Conservation (phyloP, 345 rosid genomes). For the Melaleuca alternifolia region DNA sequence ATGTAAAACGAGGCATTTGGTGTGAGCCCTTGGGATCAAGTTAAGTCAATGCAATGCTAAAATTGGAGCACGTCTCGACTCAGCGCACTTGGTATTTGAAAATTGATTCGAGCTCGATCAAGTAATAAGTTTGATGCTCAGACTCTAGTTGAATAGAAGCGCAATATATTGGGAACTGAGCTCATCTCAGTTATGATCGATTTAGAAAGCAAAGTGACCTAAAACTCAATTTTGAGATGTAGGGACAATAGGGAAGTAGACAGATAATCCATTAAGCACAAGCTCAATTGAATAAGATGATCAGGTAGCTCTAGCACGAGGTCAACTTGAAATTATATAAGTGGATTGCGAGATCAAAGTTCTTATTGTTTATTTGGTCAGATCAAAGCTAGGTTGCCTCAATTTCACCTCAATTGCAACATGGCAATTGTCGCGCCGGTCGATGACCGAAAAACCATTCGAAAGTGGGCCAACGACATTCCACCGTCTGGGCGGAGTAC, state of each 20-base stretch:
- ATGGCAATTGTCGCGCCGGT: not conserved
- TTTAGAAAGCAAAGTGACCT: not conserved
- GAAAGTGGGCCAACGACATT: not conserved
- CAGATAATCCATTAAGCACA: not conserved
- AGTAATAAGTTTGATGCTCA: not conserved
- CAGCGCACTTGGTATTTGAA: not conserved
- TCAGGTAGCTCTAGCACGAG: no score
- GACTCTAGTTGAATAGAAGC: not conserved
- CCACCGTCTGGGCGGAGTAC: not conserved
- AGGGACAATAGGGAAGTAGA: accelerated
- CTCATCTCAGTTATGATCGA: not conserved
- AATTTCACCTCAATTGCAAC: no score
- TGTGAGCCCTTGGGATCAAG: not conserved
- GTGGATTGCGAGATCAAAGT: no score
- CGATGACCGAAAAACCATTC: not conserved
- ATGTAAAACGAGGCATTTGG: not conserved
- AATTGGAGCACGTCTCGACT: not conserved
- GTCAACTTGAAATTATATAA: no score
- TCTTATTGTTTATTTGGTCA: no score
- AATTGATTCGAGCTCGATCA: not conserved
- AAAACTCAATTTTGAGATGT: not conserved
- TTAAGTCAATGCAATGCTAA: not conserved
- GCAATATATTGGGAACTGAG: accelerated
- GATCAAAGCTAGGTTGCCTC: no score
- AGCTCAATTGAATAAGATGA: accelerated